phyloP scores from a whole-genome alignment of 1,139 yeast genomes.

The Yamadazyma spencermartinsiae region DNA sequence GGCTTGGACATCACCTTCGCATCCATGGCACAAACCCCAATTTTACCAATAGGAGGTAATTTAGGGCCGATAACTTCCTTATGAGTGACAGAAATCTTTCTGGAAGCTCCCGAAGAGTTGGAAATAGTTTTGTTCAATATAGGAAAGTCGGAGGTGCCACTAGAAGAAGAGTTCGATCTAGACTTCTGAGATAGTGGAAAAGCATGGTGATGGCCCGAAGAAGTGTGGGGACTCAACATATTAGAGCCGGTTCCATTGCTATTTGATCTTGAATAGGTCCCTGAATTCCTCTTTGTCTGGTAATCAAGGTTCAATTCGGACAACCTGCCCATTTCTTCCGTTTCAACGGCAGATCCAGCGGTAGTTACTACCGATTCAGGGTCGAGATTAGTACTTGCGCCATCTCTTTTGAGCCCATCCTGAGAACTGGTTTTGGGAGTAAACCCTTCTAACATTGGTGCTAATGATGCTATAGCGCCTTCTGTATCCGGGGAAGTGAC shows the following conservation, averaged over 20 bases:
- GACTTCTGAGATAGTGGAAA: constrained; percentile 15
- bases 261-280: neutral
- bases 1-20: constrained; percentile 95
- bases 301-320: constrained; percentile 3
- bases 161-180: constrained; percentile 25
- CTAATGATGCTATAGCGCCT: constrained; percentile 73
- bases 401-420: constrained; percentile 22
- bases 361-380: neutral
- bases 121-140: constrained; percentile 38
- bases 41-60: constrained; percentile 80
- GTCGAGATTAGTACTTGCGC: neutral
- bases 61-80: constrained; percentile 47
- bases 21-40: constrained; percentile 99
- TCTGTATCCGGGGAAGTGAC: constrained; percentile 33
- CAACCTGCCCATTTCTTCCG: neutral
- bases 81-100: constrained; percentile 45
- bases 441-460: constrained; percentile 72
- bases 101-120: constrained; percentile 39
- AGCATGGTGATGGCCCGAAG: neutral
- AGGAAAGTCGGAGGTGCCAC: constrained; percentile 20
- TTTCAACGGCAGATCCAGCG: constrained; percentile 1
- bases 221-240: neutral
- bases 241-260: constrained; percentile 5
- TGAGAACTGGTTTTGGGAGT: constrained; percentile 71
- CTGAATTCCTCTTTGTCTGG: neutral